Evolutionary conservation across 805 yeast genomes (phyloP).

Genomic region (Ogataea pilisensis): DNA sequence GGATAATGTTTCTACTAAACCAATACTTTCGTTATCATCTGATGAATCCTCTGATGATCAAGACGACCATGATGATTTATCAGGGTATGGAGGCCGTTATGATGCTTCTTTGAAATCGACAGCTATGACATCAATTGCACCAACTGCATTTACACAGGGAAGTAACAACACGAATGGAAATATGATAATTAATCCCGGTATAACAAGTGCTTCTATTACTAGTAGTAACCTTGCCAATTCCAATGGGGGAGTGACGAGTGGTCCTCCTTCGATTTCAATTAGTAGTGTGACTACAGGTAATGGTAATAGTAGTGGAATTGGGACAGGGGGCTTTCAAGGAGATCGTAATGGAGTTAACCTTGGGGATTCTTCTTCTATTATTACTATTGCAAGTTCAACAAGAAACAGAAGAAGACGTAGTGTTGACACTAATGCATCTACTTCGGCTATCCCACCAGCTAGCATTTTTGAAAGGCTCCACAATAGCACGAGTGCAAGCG

Average conservation of each 20-base stretch:
- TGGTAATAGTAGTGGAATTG: neutral
- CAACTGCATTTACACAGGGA: constrained; percentile 25
- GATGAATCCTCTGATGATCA: constrained; percentile 18
- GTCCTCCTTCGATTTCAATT: constrained; percentile 9
- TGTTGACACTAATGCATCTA: constrained; percentile 53
- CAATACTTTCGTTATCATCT: constrained; percentile 43
- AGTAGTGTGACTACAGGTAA: constrained; percentile 5
- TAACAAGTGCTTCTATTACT: constrained; percentile 6
- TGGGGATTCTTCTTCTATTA: constrained; percentile 29
- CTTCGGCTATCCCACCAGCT: constrained; percentile 72
- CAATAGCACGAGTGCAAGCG: neutral
- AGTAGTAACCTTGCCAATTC: neutral
- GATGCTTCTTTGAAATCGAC: constrained; percentile 37
- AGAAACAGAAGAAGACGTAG: constrained; percentile 31
- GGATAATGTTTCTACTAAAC: constrained; percentile 43
- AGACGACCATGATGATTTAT: constrained; percentile 10
- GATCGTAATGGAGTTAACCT: neutral
- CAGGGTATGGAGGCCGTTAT: constrained; percentile 13
- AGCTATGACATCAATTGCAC: constrained; percentile 48
- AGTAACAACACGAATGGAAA: constrained; percentile 16
- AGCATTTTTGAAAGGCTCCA: constrained; percentile 55
- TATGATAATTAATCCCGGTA: constrained; percentile 21
- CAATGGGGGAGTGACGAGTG: constrained; percentile 6
- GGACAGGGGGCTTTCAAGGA: neutral
- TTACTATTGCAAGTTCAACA: constrained; percentile 33